Percentiles rank a stretch among this genome's conserved stretches.
phyloP scores from a whole-genome alignment of 441 rosid genomes.

The Cnidoscolus chayamansa region DNA sequence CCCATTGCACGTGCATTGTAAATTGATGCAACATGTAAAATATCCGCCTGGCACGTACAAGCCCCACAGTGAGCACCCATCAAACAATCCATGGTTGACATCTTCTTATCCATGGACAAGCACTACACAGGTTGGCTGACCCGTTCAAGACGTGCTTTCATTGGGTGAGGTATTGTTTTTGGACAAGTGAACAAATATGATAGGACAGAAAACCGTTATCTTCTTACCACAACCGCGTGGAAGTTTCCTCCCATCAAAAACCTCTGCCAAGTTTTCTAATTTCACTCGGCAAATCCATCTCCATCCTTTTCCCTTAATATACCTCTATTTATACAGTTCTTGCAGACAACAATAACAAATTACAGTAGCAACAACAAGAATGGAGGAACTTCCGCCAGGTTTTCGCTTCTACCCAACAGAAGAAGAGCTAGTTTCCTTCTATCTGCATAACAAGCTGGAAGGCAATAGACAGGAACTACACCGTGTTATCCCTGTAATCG shows the following conservation, averaged over 20 bases:
- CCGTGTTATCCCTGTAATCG: conserved; percentile 50
- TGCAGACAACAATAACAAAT: background rate
- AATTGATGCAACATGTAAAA: background rate
- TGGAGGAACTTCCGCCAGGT: conserved; percentile 44
- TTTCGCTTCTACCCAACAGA: conserved; percentile 83
- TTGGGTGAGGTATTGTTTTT: background rate
- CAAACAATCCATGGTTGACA: background rate
- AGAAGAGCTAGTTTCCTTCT: conserved; percentile 71
- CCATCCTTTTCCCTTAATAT: background rate
- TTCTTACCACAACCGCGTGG: conserved; percentile 54
- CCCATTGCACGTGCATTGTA: background rate
- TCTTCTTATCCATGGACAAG: background rate
- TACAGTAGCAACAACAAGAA: conserved; percentile 3
- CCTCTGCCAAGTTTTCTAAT: conserved; percentile 32
- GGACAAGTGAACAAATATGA: background rate
- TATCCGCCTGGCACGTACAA: background rate
- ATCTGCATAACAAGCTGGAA: conserved; percentile 58
- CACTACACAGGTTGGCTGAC: conserved; percentile 29
- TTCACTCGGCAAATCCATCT: conserved; percentile 41
- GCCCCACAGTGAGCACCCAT: background rate
- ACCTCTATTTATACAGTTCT: background rate
- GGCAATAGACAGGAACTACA: conserved; percentile 43
- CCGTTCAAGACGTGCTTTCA: conserved; percentile 30
- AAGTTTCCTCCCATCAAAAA: conserved; percentile 25
- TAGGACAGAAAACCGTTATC: background rate